Percentiles rank a stretch among this genome's conserved stretches.
phyloP scores from a whole-genome alignment of 192 early-diverging fungal species.

The Coemansia sp. region DNA sequence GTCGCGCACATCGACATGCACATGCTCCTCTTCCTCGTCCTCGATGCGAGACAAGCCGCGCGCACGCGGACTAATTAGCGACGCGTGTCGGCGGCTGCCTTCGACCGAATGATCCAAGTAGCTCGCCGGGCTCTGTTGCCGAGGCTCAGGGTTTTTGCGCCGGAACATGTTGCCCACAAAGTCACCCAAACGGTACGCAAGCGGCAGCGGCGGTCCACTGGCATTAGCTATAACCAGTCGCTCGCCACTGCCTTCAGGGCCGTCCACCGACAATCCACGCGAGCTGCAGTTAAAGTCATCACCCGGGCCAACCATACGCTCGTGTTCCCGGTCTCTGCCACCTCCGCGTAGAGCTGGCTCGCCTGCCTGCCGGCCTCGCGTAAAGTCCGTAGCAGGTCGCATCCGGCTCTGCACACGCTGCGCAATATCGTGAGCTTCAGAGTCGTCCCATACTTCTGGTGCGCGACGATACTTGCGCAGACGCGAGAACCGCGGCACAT shows the following conservation, averaged over 20 bases:
- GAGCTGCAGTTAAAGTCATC: slow-evolving; percentile 32
- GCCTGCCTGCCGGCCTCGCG: slow-evolving; percentile 9
- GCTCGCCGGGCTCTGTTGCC: slow-evolving; percentile 20
- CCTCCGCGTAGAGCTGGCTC: slow-evolving; percentile 35
- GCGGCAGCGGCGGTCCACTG: background rate
- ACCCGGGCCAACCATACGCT: background rate
- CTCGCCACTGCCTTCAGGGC: slow-evolving; percentile 43
- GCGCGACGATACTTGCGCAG: slow-evolving; percentile 47
- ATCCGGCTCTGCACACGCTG: slow-evolving; percentile 25
- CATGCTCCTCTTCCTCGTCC: slow-evolving; percentile 11
- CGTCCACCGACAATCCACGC: slow-evolving; percentile 15
- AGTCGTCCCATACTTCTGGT: slow-evolving; percentile 53
- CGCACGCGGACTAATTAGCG: slow-evolving; percentile 17
- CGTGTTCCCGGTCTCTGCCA: slow-evolving; percentile 12
- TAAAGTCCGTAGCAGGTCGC: background rate
- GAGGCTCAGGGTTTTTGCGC: slow-evolving; percentile 3
- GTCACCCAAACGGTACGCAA: slow-evolving; percentile 33
- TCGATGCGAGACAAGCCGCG: slow-evolving; percentile 24
- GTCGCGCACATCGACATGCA: slow-evolving; percentile 9
- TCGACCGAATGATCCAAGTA: slow-evolving; percentile 14
- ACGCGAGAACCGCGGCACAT: slow-evolving; percentile 43
- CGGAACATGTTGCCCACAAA: slow-evolving; percentile 16
- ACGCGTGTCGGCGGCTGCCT: slow-evolving; percentile 16
- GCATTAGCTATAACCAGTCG: slow-evolving; percentile 10
- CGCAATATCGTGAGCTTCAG: slow-evolving; percentile 43